Evolutionary conservation across 305 asterid genomes (phyloP).

Genomic region (Solanum aculeatissimum): DNA sequence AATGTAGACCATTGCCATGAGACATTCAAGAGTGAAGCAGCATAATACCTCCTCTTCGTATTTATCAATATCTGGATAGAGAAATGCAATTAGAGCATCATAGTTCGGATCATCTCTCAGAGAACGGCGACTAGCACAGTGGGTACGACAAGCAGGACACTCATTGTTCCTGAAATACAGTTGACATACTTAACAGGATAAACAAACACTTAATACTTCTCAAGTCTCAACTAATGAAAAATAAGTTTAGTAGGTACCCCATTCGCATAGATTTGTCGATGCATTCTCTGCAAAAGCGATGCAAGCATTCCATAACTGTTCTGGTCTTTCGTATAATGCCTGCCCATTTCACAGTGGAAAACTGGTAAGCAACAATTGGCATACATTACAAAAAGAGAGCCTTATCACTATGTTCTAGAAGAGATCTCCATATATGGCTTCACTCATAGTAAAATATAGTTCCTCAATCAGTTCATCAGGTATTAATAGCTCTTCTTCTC

Average conservation of each 20-base stretch:
- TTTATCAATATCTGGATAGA: constrained; percentile 91
- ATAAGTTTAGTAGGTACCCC: constrained; percentile 39
- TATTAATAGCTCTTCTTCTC: neutral
- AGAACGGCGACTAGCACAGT: constrained; percentile 97
- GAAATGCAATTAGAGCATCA: constrained; percentile 72
- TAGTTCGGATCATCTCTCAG: constrained; percentile 95
- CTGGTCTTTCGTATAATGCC: constrained; percentile 97
- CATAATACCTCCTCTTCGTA: constrained; percentile 81
- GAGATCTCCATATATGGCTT: neutral
- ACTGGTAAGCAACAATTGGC: neutral
- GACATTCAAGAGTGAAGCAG: neutral
- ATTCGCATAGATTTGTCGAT: constrained; percentile 94
- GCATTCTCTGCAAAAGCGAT: constrained; percentile 98
- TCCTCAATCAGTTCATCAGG: neutral
- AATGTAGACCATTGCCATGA: neutral
- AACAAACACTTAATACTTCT: neutral
- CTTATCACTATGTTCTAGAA: neutral
- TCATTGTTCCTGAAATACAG: constrained; percentile 70
- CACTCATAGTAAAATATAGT: neutral
- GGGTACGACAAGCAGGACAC: constrained; percentile 99
- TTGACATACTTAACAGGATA: neutral
- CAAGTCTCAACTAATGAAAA: constrained; percentile 1
- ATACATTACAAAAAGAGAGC: neutral
- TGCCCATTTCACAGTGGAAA: constrained; percentile 15
- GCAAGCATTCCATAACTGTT: constrained; percentile 99